These are phyloP conservation scores for Fusarium oligoseptatum DNA, from an alignment of 2,329 filamentous ascomycete species.

Conservation along the genomic window DNA sequence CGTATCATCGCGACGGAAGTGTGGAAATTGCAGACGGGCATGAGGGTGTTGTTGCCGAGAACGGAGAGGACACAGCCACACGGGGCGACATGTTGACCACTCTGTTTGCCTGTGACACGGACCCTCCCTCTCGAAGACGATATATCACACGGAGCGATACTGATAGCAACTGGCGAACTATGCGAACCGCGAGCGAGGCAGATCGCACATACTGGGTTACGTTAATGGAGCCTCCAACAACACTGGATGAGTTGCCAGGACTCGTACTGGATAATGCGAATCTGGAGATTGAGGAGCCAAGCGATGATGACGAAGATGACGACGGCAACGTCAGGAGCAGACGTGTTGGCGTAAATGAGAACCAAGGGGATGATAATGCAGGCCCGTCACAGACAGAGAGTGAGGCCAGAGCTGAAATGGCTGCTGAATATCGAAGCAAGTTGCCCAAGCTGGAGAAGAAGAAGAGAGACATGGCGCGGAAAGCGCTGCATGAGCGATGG, in stretches of 20 bases:
- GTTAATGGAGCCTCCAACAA: constrained; percentile 60
- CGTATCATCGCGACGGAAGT: constrained; percentile 72
- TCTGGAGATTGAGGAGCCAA: constrained; percentile 46
- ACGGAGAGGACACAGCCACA: constrained; percentile 70
- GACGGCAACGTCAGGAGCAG: constrained; percentile 13
- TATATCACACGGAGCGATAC: constrained; percentile 49
- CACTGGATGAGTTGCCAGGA: constrained; percentile 58
- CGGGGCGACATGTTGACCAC: constrained; percentile 72
- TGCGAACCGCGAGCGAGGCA: constrained; percentile 49
- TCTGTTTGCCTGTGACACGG: constrained; percentile 59
- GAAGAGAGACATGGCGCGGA: constrained; percentile 60
- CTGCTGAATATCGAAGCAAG: constrained; percentile 52
- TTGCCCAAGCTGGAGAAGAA: constrained; percentile 56
- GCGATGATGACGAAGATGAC: constrained; percentile 48
- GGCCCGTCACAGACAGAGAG: constrained; percentile 55
- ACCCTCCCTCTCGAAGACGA: constrained; percentile 47
- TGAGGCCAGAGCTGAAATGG: constrained; percentile 56
- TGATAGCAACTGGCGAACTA: constrained; percentile 54
- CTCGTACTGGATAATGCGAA: constrained; percentile 53
- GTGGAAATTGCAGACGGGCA: constrained; percentile 72
- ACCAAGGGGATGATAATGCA: constrained; percentile 43
- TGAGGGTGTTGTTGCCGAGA: constrained; percentile 68
- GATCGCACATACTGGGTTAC: constrained; percentile 59
- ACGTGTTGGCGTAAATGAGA: constrained; percentile 43
- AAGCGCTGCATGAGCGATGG: constrained; percentile 78